Evolutionary conservation across 2,329 filamentous ascomycete genomes (phyloP), one percentile per base, ranked within the genome.

Genomic region (Hymenoscyphus infarciens): DNA sequence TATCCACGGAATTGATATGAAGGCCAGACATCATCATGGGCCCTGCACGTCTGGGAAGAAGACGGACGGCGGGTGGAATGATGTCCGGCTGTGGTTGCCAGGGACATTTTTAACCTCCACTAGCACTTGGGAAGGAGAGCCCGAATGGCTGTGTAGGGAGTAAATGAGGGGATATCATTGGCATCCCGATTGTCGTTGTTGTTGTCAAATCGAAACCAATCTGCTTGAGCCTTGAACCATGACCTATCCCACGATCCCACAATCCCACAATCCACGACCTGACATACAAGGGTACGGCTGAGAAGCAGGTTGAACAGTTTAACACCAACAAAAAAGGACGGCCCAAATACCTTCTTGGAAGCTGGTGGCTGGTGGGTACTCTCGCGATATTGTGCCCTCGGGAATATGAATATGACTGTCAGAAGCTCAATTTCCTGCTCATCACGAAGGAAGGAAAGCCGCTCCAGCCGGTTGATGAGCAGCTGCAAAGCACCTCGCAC

Each of bases 131-230:
- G 39, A 42, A 31, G 29, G 16, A 42, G 8, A n/a, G 16, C 39
- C 16, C 42, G 33, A 35, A 35, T 49, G 4, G 19, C 42, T 8
- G 42, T n/a, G 16, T n/a, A 19, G 16, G 16, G n/a, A 6, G 42
- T 49, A 22, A 25, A 22, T 22, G 42, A 13, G 11, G 19, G 19
- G 19, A 49, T 49, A 2, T 22, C 6, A 49, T 49, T 49, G 42
- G 42, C 42, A 49, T 49, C 11, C 11, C 42, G 42, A 49, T 49
- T 49, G 19, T 49, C 42, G 42, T 49, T 22, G 19, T 49, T 22
- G 42, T 49, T 49, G 42, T 49, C 42, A 49, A 49, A 49, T 49
- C 42, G 7, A 49, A 49, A 49, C 42, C 42, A 25, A 49, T 49
- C 19, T 22, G n/a, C 42, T 49, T 49, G 42, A 22, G 42, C 42